Conservation (phyloP, 2,329 filamentous ascomycete species). For the Dactylellina drechsleri region DNA sequence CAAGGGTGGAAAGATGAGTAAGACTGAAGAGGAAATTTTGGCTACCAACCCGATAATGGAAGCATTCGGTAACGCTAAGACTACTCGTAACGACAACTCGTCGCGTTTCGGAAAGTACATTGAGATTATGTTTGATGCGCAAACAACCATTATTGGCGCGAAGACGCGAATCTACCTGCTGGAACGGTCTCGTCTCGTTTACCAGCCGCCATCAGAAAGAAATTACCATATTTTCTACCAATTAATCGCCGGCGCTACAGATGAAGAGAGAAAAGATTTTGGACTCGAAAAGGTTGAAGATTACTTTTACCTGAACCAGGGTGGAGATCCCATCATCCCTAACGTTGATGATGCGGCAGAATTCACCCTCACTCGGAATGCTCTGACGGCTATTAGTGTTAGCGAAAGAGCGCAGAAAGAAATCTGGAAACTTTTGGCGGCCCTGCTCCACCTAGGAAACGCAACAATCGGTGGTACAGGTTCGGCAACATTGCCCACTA, state of each 20-base stretch:
- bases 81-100: constrained; percentile 99
- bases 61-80: constrained; percentile 99
- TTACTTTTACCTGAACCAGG: constrained; percentile 96
- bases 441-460: constrained; percentile 92
- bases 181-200: constrained; percentile 93
- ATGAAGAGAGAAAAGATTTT: constrained; percentile 81
- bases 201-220: constrained; percentile 95
- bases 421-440: constrained; percentile 90
- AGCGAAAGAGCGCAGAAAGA: constrained; percentile 76
- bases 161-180: constrained; percentile 96
- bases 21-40: constrained; percentile 97
- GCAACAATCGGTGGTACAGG: constrained; percentile 92
- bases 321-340: constrained; percentile 87
- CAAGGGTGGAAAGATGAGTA: constrained; percentile 88
- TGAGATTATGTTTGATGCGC: constrained; percentile 97
- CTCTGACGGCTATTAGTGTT: constrained; percentile 88
- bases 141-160: constrained; percentile 95
- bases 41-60: constrained; percentile 99
- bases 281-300: constrained; percentile 83
- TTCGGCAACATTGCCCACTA: constrained; percentile 83
- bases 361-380: constrained; percentile 86
- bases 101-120: constrained; percentile 99
- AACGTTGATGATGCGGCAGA: constrained; percentile 96
- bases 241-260: constrained; percentile 88
- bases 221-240: constrained; percentile 99